Conservation (phyloP, 768 basidiomycete species). For the Strobilomyces echinocephalus region DNA sequence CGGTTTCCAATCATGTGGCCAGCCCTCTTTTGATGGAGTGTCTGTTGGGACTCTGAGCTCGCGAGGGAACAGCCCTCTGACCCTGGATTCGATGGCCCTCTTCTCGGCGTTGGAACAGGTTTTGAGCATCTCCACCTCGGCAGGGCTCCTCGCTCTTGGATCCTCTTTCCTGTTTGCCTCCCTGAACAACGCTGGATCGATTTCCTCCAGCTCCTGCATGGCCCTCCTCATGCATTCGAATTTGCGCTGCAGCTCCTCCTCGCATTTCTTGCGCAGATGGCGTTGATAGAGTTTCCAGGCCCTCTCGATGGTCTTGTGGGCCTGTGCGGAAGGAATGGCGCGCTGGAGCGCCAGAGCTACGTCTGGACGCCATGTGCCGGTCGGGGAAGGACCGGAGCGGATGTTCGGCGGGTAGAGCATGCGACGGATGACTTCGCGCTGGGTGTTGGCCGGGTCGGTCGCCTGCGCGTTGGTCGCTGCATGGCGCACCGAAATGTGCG, state of each 20-base stretch:
- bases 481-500: conserved; percentile 37
- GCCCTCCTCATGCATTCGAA: conserved; percentile 78
- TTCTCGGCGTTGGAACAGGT: conserved; percentile 60
- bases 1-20: conserved; percentile 84
- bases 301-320: conserved; percentile 87
- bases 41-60: conserved; percentile 84
- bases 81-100: conserved; percentile 68
- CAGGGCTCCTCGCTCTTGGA: conserved; percentile 54
- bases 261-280: conserved; percentile 63
- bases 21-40: conserved; percentile 74
- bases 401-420: conserved; percentile 77
- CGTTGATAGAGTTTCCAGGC: conserved; percentile 84
- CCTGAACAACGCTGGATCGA: conserved; percentile 49
- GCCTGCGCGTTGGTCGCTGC: conserved; percentile 33
- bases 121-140: conserved; percentile 58
- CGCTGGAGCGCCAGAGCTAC: conserved; percentile 70
- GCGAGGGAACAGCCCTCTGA: conserved; percentile 81
- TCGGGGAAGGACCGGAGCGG: conserved; percentile 66
- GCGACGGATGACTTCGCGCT: conserved; percentile 70
- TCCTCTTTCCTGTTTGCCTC: conserved; percentile 75
- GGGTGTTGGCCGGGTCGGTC: conserved; percentile 44
- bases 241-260: conserved; percentile 68
- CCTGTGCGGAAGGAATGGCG: conserved; percentile 85
- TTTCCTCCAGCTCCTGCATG: conserved; percentile 70
- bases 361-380: conserved; percentile 80